Conservation (phyloP, 176 grass and related monocot genomes). For the Thalia dealbata region DNA sequence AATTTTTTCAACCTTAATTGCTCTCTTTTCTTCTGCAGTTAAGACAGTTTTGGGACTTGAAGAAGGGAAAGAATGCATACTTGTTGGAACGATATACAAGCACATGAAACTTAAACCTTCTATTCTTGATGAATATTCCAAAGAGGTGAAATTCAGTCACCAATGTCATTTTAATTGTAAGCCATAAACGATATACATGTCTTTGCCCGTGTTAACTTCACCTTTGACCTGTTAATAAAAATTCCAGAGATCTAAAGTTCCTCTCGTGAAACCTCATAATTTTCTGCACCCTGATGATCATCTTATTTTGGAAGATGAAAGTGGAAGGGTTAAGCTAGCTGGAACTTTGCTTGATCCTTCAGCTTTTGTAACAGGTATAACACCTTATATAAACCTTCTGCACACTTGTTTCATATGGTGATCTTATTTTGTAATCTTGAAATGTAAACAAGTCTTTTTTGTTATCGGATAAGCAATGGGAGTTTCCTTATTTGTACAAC, state of each 20-base stretch:
- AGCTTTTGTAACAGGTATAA: slow-evolving; percentile 67
- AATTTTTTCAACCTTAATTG: neutral
- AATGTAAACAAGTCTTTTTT: neutral
- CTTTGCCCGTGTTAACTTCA: neutral
- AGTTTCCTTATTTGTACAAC: neutral
- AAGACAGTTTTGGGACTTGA: slow-evolving; percentile 84
- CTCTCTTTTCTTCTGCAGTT: slow-evolving; percentile 35
- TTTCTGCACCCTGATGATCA: slow-evolving; percentile 93
- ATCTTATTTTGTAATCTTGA: neutral
- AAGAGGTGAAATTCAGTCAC: slow-evolving; percentile 53
- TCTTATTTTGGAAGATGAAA: slow-evolving; percentile 99
- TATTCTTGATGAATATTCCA: slow-evolving; percentile 92
- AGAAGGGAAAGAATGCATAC: slow-evolving; percentile 84
- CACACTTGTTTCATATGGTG: neutral
- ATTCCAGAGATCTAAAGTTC: slow-evolving; percentile 71
- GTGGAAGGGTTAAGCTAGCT: slow-evolving; percentile 85
- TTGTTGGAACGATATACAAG: slow-evolving; percentile 92
- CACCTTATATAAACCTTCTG: neutral
- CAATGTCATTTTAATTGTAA: neutral
- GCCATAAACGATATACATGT: neutral
- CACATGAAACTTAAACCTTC: slow-evolving; percentile 95
- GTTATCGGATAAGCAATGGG: neutral
- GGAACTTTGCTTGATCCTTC: slow-evolving; percentile 49
- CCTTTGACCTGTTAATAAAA: neutral
- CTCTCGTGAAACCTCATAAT: slow-evolving; percentile 92